A percentile compares a stretch with the other conserved stretches of the same genome.
phyloP scores from a whole-genome alignment of 306 rosid species.

The Macrotyloma uniflorum region DNA sequence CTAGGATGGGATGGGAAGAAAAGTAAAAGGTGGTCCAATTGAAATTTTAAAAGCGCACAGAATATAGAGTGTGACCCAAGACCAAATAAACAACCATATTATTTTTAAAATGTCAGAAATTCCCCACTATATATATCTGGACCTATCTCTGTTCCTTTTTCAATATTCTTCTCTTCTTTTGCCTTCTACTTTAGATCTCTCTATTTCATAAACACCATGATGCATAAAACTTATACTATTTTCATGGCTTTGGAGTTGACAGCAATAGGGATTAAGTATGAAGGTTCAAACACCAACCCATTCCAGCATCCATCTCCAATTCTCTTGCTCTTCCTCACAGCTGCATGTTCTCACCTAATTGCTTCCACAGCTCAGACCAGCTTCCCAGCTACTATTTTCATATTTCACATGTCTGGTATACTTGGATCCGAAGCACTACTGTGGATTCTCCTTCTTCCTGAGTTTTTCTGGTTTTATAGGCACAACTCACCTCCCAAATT shows the following conservation, averaged over 20 bases:
- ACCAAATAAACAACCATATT: too few relatives aligned
- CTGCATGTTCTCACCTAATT: background rate
- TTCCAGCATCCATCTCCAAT: background rate
- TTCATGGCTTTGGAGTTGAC: background rate
- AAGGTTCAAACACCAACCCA: background rate
- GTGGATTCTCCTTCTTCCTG: background rate
- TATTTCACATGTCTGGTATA: background rate
- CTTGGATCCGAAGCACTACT: conserved; percentile 10
- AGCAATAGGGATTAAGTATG: background rate
- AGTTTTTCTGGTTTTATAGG: background rate
- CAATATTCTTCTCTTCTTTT: too few relatives aligned
- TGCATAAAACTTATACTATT: background rate
- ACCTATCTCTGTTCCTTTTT: too few relatives aligned
- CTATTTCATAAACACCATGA: background rate
- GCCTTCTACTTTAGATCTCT: too few relatives aligned
- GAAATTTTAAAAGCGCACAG: too few relatives aligned
- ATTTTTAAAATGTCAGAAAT: too few relatives aligned
- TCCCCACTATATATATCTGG: too few relatives aligned
- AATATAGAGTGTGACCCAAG: too few relatives aligned
- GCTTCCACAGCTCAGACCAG: background rate
- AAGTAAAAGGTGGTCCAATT: too few relatives aligned
- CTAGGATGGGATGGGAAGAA: too few relatives aligned
- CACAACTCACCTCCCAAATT: too few relatives aligned
- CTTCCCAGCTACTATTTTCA: background rate
- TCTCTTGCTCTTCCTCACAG: background rate